These are phyloP conservation scores for Didymella keratinophila DNA, from an alignment of 2,329 filamentous ascomycete genomes.

Conservation along the genomic window DNA sequence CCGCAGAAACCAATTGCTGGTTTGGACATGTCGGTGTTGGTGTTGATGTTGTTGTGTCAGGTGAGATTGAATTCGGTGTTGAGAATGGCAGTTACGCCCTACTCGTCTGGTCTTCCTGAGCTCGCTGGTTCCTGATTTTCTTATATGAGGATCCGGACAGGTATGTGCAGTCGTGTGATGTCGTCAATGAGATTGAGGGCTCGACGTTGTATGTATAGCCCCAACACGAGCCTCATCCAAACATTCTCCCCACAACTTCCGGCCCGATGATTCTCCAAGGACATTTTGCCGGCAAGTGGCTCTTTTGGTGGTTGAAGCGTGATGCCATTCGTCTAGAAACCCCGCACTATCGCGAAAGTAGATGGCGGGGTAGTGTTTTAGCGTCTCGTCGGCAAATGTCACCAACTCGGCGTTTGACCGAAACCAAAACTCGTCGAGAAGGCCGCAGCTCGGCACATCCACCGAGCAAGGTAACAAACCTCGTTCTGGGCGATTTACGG, in stretches of 20 bases:
- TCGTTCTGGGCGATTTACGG: neutral
- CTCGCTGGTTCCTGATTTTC: no score
- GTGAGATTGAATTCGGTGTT: neutral
- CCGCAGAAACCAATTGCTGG: slow-evolving; percentile 71
- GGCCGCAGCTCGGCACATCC: slow-evolving; percentile 11
- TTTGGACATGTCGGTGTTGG: slow-evolving; percentile 46
- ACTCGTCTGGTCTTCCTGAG: neutral
- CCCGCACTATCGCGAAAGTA: slow-evolving; percentile 31
- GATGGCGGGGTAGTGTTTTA: slow-evolving; percentile 29
- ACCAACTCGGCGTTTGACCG: slow-evolving; percentile 31
- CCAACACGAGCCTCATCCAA: slow-evolving; percentile 12
- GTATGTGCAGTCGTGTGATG: slow-evolving; percentile 3
- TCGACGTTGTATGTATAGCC: slow-evolving; percentile 9
- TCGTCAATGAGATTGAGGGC: neutral
- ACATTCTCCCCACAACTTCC: slow-evolving; percentile 15
- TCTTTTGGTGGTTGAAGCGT: slow-evolving; percentile 1
- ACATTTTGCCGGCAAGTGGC: slow-evolving; percentile 25
- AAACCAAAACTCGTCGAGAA: slow-evolving; percentile 21
- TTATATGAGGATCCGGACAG: neutral
- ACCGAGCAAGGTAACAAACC: slow-evolving; percentile 5
- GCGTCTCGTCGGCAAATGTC: slow-evolving; percentile 22
- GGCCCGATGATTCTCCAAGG: slow-evolving; percentile 17
- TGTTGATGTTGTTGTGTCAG: neutral
- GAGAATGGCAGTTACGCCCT: neutral
- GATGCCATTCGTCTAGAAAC: slow-evolving; percentile 27